These are phyloP conservation scores for Talaromyces sp. DNA, from an alignment of 2,329 filamentous ascomycete genomes.

Conservation along the genomic window DNA sequence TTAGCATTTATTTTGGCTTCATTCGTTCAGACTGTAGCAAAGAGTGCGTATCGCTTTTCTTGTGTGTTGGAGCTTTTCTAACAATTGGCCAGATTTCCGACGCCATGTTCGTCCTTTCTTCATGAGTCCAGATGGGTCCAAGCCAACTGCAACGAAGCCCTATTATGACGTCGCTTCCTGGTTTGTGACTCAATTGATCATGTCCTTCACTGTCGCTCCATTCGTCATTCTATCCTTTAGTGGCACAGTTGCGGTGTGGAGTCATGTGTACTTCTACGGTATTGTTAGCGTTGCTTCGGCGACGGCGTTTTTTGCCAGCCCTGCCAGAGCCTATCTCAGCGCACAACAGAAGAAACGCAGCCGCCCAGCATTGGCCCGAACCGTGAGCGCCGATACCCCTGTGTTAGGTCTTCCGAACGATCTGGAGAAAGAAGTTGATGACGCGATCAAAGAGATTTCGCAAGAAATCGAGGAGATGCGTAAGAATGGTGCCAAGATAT, in stretches of 20 bases:
- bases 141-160: constrained; percentile 67
- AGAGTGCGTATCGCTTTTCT: constrained; percentile 73
- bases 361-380: constrained; percentile 29
- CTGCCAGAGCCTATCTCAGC: constrained; percentile 62
- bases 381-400: constrained; percentile 47
- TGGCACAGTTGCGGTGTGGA: constrained; percentile 72
- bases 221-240: constrained; percentile 78
- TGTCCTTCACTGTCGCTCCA: constrained; percentile 77
- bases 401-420: constrained; percentile 77
- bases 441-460: constrained; percentile 71
- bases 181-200: constrained; percentile 73
- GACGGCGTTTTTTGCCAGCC: constrained; percentile 75
- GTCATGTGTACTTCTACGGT: constrained; percentile 83
- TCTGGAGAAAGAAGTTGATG: constrained; percentile 69
- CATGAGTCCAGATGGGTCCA: constrained; percentile 69
- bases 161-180: constrained; percentile 82
- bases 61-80: constrained; percentile 17
- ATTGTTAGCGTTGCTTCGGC: constrained; percentile 63
- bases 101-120: constrained; percentile 91
- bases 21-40: constrained; percentile 87
- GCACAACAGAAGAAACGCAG: constrained; percentile 58
- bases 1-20: constrained; percentile 83
- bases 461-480: constrained; percentile 65
- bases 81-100: constrained; percentile 66
- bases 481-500: constrained; percentile 44